phyloP scores from a whole-genome alignment of 2,329 filamentous ascomycete species.

The Fusarium marasasianum region DNA sequence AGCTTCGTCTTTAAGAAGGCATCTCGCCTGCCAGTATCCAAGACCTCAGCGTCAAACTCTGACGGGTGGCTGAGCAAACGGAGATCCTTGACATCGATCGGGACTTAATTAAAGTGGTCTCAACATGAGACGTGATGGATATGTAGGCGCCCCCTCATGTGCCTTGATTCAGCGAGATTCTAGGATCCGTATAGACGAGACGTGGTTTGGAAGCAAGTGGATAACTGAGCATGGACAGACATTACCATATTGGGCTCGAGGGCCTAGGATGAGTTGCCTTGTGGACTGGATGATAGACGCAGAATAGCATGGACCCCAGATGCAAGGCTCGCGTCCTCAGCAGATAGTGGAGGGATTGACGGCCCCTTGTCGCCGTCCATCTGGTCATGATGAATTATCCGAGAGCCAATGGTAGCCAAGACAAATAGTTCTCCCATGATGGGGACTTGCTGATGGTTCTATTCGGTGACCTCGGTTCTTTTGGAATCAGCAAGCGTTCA shows the following conservation, averaged over 20 bases:
- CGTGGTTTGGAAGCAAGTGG: slow-evolving; percentile 22
- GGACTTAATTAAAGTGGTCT: slow-evolving; percentile 39
- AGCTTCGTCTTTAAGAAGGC: slow-evolving; percentile 32
- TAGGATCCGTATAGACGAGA: slow-evolving; percentile 29
- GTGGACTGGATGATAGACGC: slow-evolving; percentile 13
- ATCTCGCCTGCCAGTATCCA: slow-evolving; percentile 3
- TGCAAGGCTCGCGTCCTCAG: slow-evolving; percentile 8
- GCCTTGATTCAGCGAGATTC: slow-evolving; percentile 13
- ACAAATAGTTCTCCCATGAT: slow-evolving; percentile 14
- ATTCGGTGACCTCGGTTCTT: slow-evolving; percentile 4
- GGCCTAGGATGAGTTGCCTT: slow-evolving; percentile 6
- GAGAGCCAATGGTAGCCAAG: slow-evolving; percentile 16
- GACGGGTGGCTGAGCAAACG: slow-evolving; percentile 18
- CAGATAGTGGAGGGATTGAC: slow-evolving; percentile 31
- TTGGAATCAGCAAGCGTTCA: not conserved
- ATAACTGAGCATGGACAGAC: slow-evolving; percentile 13
- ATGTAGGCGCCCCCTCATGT: slow-evolving; percentile 24
- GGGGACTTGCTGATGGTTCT: not conserved
- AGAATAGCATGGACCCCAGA: slow-evolving; percentile 17
- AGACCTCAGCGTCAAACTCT: slow-evolving; percentile 23
- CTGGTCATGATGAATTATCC: slow-evolving; percentile 17
- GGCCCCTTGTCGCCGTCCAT: slow-evolving; percentile 6
- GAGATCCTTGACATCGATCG: slow-evolving; percentile 39
- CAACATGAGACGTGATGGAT: slow-evolving; percentile 42
- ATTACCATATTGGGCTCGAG: slow-evolving; percentile 29